These are phyloP conservation scores for Citrus cavaleriei DNA, from an alignment of 345 rosid genomes.

Conservation along the genomic window DNA sequence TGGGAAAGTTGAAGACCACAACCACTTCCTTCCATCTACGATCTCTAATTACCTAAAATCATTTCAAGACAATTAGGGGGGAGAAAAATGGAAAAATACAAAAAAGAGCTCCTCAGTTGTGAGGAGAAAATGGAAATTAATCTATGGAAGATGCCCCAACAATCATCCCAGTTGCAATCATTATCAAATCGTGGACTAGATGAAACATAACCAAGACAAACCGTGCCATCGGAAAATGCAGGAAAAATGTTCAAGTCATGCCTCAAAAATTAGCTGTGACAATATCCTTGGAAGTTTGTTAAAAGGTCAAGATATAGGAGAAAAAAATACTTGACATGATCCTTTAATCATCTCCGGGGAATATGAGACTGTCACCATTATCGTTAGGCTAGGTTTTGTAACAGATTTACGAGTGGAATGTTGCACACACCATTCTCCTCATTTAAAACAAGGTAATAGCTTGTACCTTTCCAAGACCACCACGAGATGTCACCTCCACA, in stretches of 20 bases:
- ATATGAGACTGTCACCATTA: neutral
- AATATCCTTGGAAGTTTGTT: neutral
- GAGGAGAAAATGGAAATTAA: neutral
- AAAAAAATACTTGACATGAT: neutral
- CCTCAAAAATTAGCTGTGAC: neutral
- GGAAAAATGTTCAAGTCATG: neutral
- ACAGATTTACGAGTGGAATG: neutral
- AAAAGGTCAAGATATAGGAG: neutral
- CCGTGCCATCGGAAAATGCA: neutral
- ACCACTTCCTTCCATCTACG: slow-evolving; percentile 93
- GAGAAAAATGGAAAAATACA: neutral
- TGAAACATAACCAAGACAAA: neutral
- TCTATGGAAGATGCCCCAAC: neutral
- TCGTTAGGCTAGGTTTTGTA: neutral
- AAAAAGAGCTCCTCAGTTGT: neutral
- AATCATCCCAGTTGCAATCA: neutral
- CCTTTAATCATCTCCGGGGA: neutral
- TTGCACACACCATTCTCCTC: neutral
- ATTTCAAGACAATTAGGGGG: slow-evolving; percentile 14
- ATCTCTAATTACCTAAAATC: slow-evolving; percentile 58
- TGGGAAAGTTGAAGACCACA: slow-evolving; percentile 61
- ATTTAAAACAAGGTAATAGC: neutral
- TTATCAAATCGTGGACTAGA: neutral
- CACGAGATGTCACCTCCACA: slow-evolving; percentile 81
- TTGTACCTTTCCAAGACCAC: slow-evolving; percentile 76